Percentiles rank a stretch among this genome's conserved stretches.
These are phyloP conservation scores for Bjerkandera adusta DNA, from an alignment of 1,284 basidiomycete species.

Conservation along the genomic window DNA sequence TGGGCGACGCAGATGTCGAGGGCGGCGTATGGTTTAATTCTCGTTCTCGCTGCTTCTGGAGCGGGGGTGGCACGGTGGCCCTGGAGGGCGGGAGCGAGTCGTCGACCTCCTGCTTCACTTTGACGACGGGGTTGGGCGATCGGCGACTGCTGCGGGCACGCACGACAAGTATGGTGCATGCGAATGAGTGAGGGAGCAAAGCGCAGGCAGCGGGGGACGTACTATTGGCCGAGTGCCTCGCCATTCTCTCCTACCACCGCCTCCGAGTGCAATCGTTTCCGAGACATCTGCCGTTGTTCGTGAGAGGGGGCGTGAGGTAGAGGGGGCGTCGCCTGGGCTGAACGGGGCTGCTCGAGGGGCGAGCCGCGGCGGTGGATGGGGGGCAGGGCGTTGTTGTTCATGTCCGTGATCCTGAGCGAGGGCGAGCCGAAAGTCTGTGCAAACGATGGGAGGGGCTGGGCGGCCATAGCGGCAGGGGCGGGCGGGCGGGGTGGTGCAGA, in stretches of 20 bases:
- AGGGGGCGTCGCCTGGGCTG: constrained; percentile 27
- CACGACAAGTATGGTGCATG: too few relatives aligned
- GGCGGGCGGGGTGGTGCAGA: constrained; percentile 7
- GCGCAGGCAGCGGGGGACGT: constrained; percentile 38
- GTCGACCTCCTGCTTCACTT: constrained; percentile 63
- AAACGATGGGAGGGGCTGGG: constrained; percentile 73
- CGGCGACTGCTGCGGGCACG: constrained; percentile 35
- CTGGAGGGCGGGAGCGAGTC: constrained; percentile 35
- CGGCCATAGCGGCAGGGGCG: constrained; percentile 24
- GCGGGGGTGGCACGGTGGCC: constrained; percentile 23
- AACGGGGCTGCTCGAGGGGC: constrained; percentile 29
- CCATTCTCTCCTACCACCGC: constrained; percentile 18
- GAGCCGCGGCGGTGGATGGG: constrained; percentile 52
- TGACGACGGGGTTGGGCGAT: constrained; percentile 42
- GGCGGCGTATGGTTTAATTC: constrained; percentile 15
- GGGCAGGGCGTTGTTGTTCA: constrained; percentile 53
- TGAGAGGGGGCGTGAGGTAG: constrained; percentile 31
- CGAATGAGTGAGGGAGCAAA: constrained; percentile 26
- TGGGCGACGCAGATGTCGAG: constrained; percentile 39
- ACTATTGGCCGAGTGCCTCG: constrained; percentile 24
- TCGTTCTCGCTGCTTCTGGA: constrained; percentile 7
- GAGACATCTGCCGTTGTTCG: constrained; percentile 19
- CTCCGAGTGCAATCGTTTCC: constrained; percentile 30
- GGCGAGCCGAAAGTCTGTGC: constrained; percentile 64
- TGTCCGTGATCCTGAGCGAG: constrained; percentile 45